A percentile compares a stretch with the other conserved stretches of the same genome.
phyloP scores from a whole-genome alignment of 495 filamentous ascomycete species.

The Oleoguttula mirabilis region DNA sequence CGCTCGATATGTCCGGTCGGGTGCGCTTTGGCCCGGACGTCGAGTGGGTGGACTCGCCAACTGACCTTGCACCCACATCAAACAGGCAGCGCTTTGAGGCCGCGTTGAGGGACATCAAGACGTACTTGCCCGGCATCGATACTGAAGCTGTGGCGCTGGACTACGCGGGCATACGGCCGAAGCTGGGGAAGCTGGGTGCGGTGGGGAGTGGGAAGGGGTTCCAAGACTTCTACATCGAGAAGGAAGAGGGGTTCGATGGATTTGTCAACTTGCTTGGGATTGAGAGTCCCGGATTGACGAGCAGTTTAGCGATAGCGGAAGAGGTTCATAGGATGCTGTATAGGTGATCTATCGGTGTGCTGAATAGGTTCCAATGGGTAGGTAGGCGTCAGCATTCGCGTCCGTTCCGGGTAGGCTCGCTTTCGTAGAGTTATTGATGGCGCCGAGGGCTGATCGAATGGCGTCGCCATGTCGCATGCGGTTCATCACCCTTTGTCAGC shows the following conservation, averaged over 20 bases:
- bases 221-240: conserved; percentile 71
- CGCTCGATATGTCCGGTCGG: conserved; percentile 73
- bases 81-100: conserved; percentile 46
- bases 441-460: no score
- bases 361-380: not conserved
- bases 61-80: conserved; percentile 40
- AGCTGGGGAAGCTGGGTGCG: conserved; percentile 53
- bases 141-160: conserved; percentile 57
- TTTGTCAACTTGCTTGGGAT: conserved; percentile 90
- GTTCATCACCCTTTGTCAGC: no score
- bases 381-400: not conserved
- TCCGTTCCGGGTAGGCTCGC: no score
- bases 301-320: conserved; percentile 76
- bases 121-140: conserved; percentile 66
- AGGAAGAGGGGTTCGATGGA: conserved; percentile 70
- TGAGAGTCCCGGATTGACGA: conserved; percentile 90
- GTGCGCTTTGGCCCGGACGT: conserved; percentile 92
- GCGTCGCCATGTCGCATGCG: no score
- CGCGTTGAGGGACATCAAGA: conserved; percentile 60
- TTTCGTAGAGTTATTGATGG: no score
- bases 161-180: conserved; percentile 86
- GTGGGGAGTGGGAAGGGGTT: conserved; percentile 52
- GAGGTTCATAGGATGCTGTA: conserved; percentile 68
- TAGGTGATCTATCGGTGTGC: conserved; percentile 3
- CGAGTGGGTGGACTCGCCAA: conserved; percentile 69